Evolutionary conservation across 2,329 filamentous ascomycete genomes (phyloP).

Genomic region (Pleomassaria siparia): DNA sequence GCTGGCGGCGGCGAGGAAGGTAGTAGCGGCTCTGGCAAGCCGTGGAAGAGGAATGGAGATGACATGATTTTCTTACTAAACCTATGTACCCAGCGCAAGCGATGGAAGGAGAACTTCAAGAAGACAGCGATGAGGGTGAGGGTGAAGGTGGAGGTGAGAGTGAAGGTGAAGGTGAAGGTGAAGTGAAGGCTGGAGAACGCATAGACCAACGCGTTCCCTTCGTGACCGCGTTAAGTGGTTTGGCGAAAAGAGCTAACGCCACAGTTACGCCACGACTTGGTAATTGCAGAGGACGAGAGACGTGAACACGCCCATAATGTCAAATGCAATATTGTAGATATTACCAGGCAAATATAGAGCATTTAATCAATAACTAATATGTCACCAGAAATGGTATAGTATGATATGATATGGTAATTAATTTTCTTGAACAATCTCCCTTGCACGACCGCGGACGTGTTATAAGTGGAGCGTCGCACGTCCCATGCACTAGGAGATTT

Average conservation of each 20-base stretch:
- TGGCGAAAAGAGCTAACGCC: neutral
- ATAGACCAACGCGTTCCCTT: no score
- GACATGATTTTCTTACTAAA: conserved; percentile 12
- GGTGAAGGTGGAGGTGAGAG: neutral
- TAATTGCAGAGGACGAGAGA: no score
- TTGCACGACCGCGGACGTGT: no score
- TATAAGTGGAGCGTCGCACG: neutral
- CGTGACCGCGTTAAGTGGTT: conserved; percentile 1
- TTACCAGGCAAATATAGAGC: no score
- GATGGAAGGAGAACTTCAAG: no score
- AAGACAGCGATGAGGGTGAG: no score
- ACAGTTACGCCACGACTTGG: neutral
- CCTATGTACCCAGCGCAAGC: neutral
- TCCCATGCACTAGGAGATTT: neutral
- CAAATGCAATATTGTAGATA: no score
- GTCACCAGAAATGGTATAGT: no score
- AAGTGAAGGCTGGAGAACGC: neutral
- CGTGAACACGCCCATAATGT: neutral
- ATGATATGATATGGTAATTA: no score
- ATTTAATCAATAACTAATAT: no score
- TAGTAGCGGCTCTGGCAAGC: conserved; percentile 36
- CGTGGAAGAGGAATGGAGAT: conserved; percentile 26
- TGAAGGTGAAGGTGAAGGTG: neutral
- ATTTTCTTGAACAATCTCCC: no score
- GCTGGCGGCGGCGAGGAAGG: conserved; percentile 43